phyloP scores from a whole-genome alignment of 2,329 filamentous ascomycete species.

The Alternaria novae-zelandiae region DNA sequence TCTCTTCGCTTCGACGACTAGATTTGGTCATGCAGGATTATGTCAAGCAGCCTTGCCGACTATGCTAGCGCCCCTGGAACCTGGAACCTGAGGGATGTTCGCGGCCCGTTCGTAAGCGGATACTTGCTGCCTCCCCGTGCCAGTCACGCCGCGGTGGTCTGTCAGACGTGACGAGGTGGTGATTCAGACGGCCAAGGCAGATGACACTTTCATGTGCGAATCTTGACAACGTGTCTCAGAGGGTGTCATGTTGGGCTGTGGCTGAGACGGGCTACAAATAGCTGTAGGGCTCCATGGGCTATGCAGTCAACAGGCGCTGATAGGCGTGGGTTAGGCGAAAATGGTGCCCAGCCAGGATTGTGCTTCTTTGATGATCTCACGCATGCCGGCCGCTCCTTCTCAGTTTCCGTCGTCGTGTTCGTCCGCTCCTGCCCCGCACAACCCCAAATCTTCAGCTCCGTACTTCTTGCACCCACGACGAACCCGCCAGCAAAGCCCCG shows the following conservation, averaged over 20 bases:
- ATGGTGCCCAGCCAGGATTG: conserved; percentile 3
- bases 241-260: conserved; percentile 16
- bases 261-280: conserved; percentile 16
- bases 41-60: conserved; percentile 1
- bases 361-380: conserved; percentile 27
- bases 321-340: conserved; percentile 14
- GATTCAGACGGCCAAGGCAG: conserved; percentile 15
- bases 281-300: conserved; percentile 11
- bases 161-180: conserved; percentile 7
- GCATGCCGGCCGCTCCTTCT: conserved; percentile 14
- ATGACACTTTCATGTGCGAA: conserved; percentile 8
- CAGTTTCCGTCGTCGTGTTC: conserved; percentile 13
- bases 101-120: conserved; percentile 32
- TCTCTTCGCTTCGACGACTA: neutral
- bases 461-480: conserved; percentile 8
- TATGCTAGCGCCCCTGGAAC: neutral
- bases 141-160: conserved; percentile 9
- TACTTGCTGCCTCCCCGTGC: conserved; percentile 9
- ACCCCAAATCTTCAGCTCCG: conserved; percentile 16
- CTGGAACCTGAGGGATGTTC: conserved; percentile 13
- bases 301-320: conserved; percentile 16
- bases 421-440: conserved; percentile 23
- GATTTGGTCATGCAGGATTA: conserved; percentile 11
- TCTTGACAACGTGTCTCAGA: conserved; percentile 12
- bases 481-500: neutral